phyloP scores from a whole-genome alignment of 768 basidiomycete genomes.

The Mycena polygramma region DNA sequence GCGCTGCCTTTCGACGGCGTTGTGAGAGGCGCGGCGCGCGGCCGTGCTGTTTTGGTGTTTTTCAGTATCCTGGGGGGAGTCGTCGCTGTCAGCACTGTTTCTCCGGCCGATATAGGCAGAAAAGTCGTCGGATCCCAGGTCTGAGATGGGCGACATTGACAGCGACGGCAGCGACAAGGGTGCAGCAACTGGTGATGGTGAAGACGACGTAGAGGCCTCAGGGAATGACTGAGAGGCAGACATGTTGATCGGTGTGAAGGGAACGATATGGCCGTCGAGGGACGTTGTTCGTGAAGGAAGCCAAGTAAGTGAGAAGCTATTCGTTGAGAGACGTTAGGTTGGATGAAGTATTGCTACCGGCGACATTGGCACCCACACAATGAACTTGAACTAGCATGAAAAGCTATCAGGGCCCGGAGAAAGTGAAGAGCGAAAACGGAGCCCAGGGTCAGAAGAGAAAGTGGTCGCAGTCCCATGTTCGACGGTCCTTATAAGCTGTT shows the following conservation, averaged over 20 bases:
- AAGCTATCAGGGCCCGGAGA: neutral
- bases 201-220: conserved; percentile 11
- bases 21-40: conserved; percentile 83
- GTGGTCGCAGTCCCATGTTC: neutral
- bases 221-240: conserved; percentile 1
- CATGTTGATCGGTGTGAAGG: conserved; percentile 9
- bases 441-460: neutral
- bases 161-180: conserved; percentile 15
- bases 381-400: neutral
- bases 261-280: conserved; percentile 21
- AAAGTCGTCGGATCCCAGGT: conserved; percentile 21
- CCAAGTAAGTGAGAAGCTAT: neutral
- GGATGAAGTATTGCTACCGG: neutral
- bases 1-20: conserved; percentile 81
- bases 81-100: conserved; percentile 15
- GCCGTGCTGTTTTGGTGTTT: conserved; percentile 58
- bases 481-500: neutral
- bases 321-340: neutral
- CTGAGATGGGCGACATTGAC: conserved; percentile 20
- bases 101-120: conserved; percentile 14
- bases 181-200: neutral
- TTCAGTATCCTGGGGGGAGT: conserved; percentile 8
- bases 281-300: conserved; percentile 3
- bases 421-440: neutral
- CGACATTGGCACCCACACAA: neutral